These are phyloP conservation scores for Ogataea parapolymorpha DNA, from an alignment of 805 yeast species.

Conservation along the genomic window DNA sequence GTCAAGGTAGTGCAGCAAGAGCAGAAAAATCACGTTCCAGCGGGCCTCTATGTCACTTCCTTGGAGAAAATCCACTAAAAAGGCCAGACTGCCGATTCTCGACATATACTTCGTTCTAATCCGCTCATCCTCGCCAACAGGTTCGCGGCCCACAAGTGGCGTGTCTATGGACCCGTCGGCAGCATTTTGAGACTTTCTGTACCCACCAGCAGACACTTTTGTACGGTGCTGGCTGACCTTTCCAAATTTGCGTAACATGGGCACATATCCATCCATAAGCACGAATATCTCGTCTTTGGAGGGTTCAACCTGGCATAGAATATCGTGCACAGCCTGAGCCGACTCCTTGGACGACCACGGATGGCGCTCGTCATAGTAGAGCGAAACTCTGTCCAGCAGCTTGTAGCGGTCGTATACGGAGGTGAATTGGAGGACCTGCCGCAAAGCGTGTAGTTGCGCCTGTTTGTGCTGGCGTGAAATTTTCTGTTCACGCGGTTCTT, in stretches of 20 bases:
- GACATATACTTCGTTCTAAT: constrained; percentile 19
- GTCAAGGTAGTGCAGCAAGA: constrained; percentile 27
- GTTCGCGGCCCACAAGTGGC: constrained; percentile 18
- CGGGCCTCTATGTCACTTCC: constrained; percentile 14
- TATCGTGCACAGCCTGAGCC: neutral
- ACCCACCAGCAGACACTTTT: constrained; percentile 16
- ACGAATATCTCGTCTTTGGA: neutral
- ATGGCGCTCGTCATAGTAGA: constrained; percentile 1
- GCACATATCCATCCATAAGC: constrained; percentile 1
- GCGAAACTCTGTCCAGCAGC: neutral
- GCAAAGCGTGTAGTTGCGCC: neutral
- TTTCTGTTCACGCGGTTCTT: neutral
- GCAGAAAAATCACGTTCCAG: constrained; percentile 29
- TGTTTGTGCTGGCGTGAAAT: neutral
- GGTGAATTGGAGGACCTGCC: neutral
- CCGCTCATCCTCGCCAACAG: constrained; percentile 16
- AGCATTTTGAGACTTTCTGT: constrained; percentile 4
- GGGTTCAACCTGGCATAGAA: neutral
- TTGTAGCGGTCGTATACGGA: neutral
- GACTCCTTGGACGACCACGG: constrained; percentile 11
- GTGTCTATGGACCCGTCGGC: constrained; percentile 13
- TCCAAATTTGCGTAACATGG: constrained; percentile 10
- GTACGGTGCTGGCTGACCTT: constrained; percentile 6
- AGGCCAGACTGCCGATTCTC: constrained; percentile 12
- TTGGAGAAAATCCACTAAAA: constrained; percentile 6